phyloP scores from a whole-genome alignment of 208 protist species.

The Leishmania aethiopica region DNA sequence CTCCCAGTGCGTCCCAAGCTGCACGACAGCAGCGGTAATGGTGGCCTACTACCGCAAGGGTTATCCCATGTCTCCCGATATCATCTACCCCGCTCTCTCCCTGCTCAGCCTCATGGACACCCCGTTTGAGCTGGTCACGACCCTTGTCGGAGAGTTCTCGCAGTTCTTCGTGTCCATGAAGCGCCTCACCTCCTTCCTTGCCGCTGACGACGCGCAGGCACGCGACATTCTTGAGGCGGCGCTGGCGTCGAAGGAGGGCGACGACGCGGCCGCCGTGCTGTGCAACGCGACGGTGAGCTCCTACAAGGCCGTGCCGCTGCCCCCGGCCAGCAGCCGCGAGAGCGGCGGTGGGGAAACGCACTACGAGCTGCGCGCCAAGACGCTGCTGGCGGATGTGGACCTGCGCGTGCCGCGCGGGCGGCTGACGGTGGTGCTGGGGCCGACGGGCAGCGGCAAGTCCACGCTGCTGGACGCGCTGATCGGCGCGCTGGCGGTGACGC shows the following conservation, averaged over 20 bases:
- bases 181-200: conserved; percentile 73
- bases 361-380: conserved; percentile 32
- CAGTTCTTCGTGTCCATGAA: conserved; percentile 83
- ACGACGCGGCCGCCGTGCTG: conserved; percentile 35
- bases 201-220: conserved; percentile 40
- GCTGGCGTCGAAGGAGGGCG: conserved; percentile 1
- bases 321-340: conserved; percentile 7
- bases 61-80: conserved; percentile 61
- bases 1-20: conserved; percentile 51
- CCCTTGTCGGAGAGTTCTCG: conserved; percentile 49
- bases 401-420: conserved; percentile 28
- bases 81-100: conserved; percentile 54
- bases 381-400: conserved; percentile 28
- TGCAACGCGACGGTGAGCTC: conserved; percentile 48
- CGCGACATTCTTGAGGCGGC: conserved; percentile 29
- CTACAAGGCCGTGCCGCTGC: conserved; percentile 51
- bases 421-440: conserved; percentile 54
- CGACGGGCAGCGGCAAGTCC: conserved; percentile 59
- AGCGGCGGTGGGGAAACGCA: conserved; percentile 17
- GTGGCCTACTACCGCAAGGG: conserved; percentile 53
- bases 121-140: conserved; percentile 83
- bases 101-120: conserved; percentile 29
- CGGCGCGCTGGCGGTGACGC: conserved; percentile 42
- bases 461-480: conserved; percentile 55
- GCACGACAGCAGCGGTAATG: conserved; percentile 62